phyloP scores from a whole-genome alignment of 1,139 yeast species.

The Groenewaldozyma sp. region DNA sequence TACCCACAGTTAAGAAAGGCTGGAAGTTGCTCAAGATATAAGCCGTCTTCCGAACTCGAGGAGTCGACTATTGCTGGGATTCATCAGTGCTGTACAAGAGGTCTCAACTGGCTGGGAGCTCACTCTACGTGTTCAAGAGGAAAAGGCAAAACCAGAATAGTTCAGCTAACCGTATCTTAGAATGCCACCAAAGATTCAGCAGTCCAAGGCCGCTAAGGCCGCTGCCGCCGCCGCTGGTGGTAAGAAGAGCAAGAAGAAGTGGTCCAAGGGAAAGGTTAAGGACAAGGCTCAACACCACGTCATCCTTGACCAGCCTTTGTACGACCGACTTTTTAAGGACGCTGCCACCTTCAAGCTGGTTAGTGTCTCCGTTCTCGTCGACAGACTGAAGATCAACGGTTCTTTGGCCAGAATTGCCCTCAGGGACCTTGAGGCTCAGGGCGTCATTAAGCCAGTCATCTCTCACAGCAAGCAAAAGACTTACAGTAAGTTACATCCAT shows the following conservation, averaged over 20 bases:
- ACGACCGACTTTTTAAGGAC: slow-evolving; percentile 99
- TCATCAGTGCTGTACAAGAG: no score
- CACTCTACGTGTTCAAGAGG: no score
- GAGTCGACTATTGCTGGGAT: no score
- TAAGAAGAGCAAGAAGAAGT: slow-evolving; percentile 99
- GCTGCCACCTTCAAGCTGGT: slow-evolving; percentile 98
- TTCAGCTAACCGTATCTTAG: not conserved
- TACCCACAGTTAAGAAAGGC: no score
- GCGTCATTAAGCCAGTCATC: slow-evolving; percentile 89
- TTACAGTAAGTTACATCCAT: slow-evolving; percentile 38
- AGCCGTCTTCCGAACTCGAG: no score
- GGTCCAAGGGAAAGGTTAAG: slow-evolving; percentile 99
- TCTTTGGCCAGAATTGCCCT: slow-evolving; percentile 98
- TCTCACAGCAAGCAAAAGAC: slow-evolving; percentile 96
- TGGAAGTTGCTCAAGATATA: no score
- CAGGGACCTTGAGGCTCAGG: slow-evolving; percentile 90
- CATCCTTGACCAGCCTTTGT: slow-evolving; percentile 94
- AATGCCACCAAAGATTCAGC: slow-evolving; percentile 99
- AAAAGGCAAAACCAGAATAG: no score
- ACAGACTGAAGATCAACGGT: slow-evolving; percentile 99
- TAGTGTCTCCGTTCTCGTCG: slow-evolving; percentile 96
- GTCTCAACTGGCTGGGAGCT: no score
- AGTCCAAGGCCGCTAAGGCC: slow-evolving; percentile 99
- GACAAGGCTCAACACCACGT: slow-evolving; percentile 99
- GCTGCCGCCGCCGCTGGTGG: slow-evolving; percentile 99